phyloP scores from a whole-genome alignment of 106 monocot genomes.

The Triglochin maritima region DNA sequence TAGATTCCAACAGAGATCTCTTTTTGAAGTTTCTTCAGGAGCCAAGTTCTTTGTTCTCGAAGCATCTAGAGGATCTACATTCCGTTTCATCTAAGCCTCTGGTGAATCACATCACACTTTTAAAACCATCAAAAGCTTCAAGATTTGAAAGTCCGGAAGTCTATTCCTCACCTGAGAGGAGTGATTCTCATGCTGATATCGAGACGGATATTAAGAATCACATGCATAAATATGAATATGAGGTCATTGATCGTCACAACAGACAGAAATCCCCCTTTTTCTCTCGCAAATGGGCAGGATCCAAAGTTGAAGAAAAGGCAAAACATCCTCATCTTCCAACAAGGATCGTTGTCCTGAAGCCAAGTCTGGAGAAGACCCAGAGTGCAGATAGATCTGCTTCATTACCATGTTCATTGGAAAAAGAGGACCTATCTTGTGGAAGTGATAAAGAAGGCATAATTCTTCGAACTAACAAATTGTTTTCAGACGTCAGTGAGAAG shows the following conservation, averaged over 20 bases:
- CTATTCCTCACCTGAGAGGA: constrained; percentile 12
- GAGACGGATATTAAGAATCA: constrained; percentile 2
- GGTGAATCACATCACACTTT: constrained; percentile 34
- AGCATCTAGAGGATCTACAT: constrained; percentile 40
- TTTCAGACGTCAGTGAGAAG: constrained; percentile 20
- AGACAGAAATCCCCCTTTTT: constrained; percentile 26
- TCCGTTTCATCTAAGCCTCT: constrained; percentile 21
- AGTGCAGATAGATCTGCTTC: constrained; percentile 15
- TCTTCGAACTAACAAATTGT: constrained; percentile 13
- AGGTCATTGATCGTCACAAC: constrained; percentile 4
- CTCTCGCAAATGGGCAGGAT: constrained; percentile 18
- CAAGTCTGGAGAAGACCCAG: constrained; percentile 31
- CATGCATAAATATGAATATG: constrained; percentile 17
- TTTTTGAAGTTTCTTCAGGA: constrained; percentile 63
- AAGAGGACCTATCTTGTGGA: constrained; percentile 6
- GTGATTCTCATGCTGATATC: constrained; percentile 2
- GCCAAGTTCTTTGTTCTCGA: constrained; percentile 52
- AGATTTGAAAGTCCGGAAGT: constrained; percentile 4
- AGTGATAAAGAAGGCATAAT: constrained; percentile 11
- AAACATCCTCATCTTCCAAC: constrained; percentile 14
- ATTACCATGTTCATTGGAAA: constrained; percentile 11
- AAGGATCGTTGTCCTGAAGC: constrained; percentile 70
- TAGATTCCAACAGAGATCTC: constrained; percentile 47
- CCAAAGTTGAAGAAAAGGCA: constrained; percentile 13
- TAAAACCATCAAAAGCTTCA: constrained; percentile 26